Conservation (phyloP, 495 filamentous ascomycete species). For the Aspergillus steynii region DNA sequence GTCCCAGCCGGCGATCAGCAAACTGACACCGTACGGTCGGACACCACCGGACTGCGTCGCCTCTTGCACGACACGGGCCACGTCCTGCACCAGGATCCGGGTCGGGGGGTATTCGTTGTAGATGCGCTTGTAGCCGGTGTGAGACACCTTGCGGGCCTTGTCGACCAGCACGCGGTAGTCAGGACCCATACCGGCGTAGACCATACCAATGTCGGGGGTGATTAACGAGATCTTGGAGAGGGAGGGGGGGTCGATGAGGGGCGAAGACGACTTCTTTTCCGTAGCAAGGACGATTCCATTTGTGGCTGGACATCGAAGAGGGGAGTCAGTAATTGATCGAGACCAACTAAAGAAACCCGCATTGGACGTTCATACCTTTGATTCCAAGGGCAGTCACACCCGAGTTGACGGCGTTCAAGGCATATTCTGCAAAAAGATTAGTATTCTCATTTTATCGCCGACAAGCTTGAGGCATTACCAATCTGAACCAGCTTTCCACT, state of each 20-base stretch:
- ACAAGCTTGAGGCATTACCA: constrained; percentile 40
- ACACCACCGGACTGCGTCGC: constrained; percentile 98
- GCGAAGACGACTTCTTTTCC: constrained; percentile 98
- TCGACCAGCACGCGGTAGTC: constrained; percentile 98
- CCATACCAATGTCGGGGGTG: constrained; percentile 99
- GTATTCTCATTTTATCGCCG: constrained; percentile 3
- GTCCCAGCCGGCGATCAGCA: constrained; percentile 97
- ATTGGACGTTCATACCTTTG: constrained; percentile 66
- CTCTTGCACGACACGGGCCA: constrained; percentile 97
- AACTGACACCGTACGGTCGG: constrained; percentile 92
- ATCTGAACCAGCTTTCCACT: constrained; percentile 90
- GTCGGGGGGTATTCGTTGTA: constrained; percentile 99
- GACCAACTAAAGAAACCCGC: not conserved
- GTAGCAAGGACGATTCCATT: constrained; percentile 99
- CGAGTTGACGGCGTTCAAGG: constrained; percentile 97
- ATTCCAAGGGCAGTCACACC: constrained; percentile 97
- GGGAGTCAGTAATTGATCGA: constrained; percentile 15
- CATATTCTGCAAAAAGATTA: constrained; percentile 76
- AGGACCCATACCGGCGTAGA: constrained; percentile 98
- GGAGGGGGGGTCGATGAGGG: constrained; percentile 89
- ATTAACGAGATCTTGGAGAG: constrained; percentile 97
- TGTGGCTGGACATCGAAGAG: constrained; percentile 60
- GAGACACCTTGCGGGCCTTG: constrained; percentile 96
- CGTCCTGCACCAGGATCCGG: constrained; percentile 97
- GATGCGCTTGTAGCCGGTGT: constrained; percentile 98